Conservation (phyloP, 495 filamentous ascomycete genomes). For the Hamigera avellanea region DNA sequence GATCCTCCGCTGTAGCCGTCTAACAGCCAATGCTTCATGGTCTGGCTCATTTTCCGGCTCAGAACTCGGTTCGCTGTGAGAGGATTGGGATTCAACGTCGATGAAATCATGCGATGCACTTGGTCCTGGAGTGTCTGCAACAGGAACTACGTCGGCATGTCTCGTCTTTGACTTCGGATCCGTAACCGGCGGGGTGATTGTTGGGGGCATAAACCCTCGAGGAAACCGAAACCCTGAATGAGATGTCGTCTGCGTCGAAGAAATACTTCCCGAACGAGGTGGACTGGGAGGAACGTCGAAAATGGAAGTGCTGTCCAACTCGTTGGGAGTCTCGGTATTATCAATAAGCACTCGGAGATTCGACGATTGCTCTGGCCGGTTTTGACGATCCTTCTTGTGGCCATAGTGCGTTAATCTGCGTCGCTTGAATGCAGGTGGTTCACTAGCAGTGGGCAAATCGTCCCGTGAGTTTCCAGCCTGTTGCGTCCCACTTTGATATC, state of each 20-base stretch:
- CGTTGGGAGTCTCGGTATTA: constrained; percentile 6
- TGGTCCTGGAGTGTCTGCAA: constrained; percentile 6
- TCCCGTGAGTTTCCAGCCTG: neutral
- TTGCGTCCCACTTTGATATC: neutral
- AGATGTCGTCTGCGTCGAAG: constrained; percentile 11
- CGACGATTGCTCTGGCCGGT: neutral
- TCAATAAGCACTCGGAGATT: constrained; percentile 19
- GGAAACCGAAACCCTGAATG: constrained; percentile 28
- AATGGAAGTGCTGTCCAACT: constrained; percentile 6
- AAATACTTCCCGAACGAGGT: constrained; percentile 23
- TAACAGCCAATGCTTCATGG: constrained; percentile 19
- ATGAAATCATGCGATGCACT: constrained; percentile 9
- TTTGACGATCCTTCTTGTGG: constrained; percentile 3
- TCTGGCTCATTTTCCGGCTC: constrained; percentile 7
- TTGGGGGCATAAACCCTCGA: constrained; percentile 22
- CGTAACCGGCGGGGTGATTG: constrained; percentile 17
- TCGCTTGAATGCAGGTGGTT: constrained; percentile 15
- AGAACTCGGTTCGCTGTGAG: constrained; percentile 11
- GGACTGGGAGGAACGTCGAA: constrained; percentile 29
- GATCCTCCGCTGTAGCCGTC: constrained; percentile 43
- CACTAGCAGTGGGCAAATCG: constrained; percentile 1
- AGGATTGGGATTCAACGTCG: too few species aligned
- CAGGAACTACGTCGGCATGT: constrained; percentile 1
- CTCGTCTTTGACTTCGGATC: constrained; percentile 11
- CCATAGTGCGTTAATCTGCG: constrained; percentile 19